Evolutionary conservation across 345 rosid genomes (phyloP).

Genomic region (Sonneratia alba): DNA sequence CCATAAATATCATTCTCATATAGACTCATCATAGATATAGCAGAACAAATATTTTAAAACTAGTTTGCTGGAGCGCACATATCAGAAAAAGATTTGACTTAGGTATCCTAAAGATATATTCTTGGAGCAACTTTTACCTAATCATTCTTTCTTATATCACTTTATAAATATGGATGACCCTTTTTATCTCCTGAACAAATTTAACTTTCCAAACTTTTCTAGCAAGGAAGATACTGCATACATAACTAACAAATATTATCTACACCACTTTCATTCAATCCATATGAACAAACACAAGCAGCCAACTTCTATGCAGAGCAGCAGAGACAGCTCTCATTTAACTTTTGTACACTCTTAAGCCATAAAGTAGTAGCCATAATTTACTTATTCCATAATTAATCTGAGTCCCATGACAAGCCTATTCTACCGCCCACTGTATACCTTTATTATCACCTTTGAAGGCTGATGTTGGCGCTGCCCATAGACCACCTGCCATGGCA

Average conservation of each 20-base stretch:
- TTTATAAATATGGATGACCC: no score
- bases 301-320: no score
- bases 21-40: not conserved
- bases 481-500: slow-evolving; percentile 3
- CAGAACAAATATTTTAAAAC: not conserved
- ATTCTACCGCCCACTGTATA: not conserved
- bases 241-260: not conserved
- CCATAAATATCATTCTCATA: not conserved
- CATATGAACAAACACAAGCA: not conserved
- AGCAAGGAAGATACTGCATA: not conserved
- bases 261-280: not conserved
- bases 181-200: not conserved
- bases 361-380: not conserved
- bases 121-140: no score
- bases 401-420: not conserved
- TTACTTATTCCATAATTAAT: not conserved
- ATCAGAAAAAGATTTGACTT: not conserved
- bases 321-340: no score
- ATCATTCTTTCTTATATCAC: no score
- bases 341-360: no score
- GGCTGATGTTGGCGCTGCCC: slow-evolving; percentile 5
- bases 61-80: not conserved
- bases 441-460: slow-evolving; percentile 4
- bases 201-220: not conserved
- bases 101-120: no score